Conservation (phyloP, 208 protist species). For the Crithidia bombi region DNA sequence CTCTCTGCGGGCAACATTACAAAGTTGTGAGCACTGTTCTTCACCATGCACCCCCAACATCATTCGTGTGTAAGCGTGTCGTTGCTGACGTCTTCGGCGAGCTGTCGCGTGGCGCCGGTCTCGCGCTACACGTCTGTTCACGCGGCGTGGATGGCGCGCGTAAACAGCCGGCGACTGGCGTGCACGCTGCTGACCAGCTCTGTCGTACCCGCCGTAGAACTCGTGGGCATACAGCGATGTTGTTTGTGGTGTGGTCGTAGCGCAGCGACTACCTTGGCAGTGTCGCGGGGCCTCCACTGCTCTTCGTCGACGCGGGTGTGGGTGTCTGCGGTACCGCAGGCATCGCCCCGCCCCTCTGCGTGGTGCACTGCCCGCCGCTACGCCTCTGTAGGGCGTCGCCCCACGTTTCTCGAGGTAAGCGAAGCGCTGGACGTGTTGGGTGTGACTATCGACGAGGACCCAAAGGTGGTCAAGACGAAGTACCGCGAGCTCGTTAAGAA, state of each 20-base stretch:
- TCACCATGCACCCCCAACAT: background rate
- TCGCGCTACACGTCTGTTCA: background rate
- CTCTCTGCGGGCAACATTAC: no score
- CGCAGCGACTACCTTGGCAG: no score
- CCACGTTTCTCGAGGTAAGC: constrained; percentile 57
- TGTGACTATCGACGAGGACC: constrained; percentile 43
- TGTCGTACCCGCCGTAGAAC: background rate
- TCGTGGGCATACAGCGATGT: no score
- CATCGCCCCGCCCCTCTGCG: background rate
- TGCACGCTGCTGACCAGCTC: background rate
- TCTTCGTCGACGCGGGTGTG: background rate
- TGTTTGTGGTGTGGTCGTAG: no score
- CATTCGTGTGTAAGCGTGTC: background rate
- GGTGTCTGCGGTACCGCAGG: no score
- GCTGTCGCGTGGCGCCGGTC: background rate
- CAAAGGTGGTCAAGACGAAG: constrained; percentile 54
- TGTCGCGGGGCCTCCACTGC: no score
- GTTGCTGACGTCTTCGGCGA: background rate
- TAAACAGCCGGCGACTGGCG: background rate
- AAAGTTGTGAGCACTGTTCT: background rate
- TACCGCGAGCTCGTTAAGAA: constrained; percentile 75
- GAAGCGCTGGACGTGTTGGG: constrained; percentile 62
- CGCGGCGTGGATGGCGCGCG: background rate
- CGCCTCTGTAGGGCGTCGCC: constrained; percentile 34
- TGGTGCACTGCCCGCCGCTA: constrained; percentile 32